phyloP scores from a whole-genome alignment of 208 protist species.

The Sergeia podlipaevii region DNA sequence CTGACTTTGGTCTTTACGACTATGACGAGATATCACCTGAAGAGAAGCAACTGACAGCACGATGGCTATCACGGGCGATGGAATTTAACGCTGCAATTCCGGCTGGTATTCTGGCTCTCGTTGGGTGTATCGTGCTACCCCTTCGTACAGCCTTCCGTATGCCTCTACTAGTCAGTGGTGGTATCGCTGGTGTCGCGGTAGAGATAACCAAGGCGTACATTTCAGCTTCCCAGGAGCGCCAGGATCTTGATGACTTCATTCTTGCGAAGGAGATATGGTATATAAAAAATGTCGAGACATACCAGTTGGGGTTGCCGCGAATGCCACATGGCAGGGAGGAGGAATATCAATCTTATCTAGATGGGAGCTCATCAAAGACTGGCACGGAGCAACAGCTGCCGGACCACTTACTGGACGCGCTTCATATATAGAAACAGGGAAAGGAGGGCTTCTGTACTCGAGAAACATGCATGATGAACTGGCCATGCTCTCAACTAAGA shows the following conservation, averaged over 20 bases:
- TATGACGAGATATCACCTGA: conserved; percentile 84
- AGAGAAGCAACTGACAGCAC: conserved; percentile 79
- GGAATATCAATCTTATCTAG: conserved; percentile 68
- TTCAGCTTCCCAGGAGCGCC: conserved; percentile 63
- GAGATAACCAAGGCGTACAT: conserved; percentile 79
- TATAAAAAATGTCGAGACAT: conserved; percentile 89
- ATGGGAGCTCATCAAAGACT: conserved; percentile 20
- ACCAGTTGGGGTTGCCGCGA: conserved; percentile 73
- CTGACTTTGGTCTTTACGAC: conserved; percentile 82
- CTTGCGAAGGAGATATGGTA: conserved; percentile 90
- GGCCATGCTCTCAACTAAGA: too few species aligned
- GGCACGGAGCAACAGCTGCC: conserved; percentile 34
- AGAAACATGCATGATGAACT: not conserved
- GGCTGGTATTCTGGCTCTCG: conserved; percentile 54
- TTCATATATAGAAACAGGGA: conserved; percentile 19
- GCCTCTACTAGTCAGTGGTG: conserved; percentile 66
- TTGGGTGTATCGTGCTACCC: conserved; percentile 69
- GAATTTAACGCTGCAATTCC: conserved; percentile 80
- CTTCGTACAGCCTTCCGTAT: conserved; percentile 77
- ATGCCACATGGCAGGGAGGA: conserved; percentile 71
- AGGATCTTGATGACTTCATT: conserved; percentile 87
- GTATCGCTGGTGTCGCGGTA: conserved; percentile 56
- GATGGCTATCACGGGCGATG: conserved; percentile 82
- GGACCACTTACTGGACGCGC: conserved; percentile 36
- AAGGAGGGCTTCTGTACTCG: not conserved